phyloP scores from a whole-genome alignment of 2,329 filamentous ascomycete species.

The Grosmannia serpens region DNA sequence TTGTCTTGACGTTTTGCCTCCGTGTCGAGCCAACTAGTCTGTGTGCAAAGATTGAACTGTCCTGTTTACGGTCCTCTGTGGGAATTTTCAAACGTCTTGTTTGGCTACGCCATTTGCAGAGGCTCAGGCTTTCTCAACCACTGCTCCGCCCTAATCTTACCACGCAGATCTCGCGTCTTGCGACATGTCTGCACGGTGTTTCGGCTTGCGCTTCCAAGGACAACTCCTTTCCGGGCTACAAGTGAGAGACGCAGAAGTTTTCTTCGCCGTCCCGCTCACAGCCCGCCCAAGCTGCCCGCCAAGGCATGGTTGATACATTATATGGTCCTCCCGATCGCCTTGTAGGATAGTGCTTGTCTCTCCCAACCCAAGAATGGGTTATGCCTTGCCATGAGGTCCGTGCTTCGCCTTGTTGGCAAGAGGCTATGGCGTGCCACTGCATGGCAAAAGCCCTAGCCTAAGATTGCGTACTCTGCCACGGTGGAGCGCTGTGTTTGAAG shows the following conservation, averaged over 20 bases:
- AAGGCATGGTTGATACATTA: slow-evolving; percentile 8
- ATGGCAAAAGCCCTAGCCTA: background rate
- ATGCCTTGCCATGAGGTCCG: background rate
- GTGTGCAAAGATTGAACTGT: slow-evolving; percentile 67
- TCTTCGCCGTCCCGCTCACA: background rate
- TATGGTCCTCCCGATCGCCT: background rate
- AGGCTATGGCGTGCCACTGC: background rate
- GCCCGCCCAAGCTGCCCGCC: slow-evolving; percentile 4
- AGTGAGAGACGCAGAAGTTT: background rate
- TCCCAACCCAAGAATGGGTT: background rate
- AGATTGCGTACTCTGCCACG: no score
- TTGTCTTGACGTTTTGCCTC: slow-evolving; percentile 69
- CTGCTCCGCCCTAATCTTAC: background rate
- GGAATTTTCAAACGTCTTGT: slow-evolving; percentile 40
- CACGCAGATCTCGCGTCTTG: slow-evolving; percentile 7
- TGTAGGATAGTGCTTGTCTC: background rate
- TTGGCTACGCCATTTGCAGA: slow-evolving; percentile 15
- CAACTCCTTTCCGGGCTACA: background rate
- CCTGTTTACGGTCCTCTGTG: slow-evolving; percentile 23
- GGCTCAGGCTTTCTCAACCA: slow-evolving; percentile 22
- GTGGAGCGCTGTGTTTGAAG: background rate
- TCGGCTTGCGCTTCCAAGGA: background rate
- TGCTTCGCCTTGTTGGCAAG: background rate
- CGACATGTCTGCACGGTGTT: background rate
- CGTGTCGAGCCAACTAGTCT: slow-evolving; percentile 93